These are phyloP conservation scores for Solanum bulbocastanum DNA, from an alignment of 257 asterid species.

Conservation along the genomic window DNA sequence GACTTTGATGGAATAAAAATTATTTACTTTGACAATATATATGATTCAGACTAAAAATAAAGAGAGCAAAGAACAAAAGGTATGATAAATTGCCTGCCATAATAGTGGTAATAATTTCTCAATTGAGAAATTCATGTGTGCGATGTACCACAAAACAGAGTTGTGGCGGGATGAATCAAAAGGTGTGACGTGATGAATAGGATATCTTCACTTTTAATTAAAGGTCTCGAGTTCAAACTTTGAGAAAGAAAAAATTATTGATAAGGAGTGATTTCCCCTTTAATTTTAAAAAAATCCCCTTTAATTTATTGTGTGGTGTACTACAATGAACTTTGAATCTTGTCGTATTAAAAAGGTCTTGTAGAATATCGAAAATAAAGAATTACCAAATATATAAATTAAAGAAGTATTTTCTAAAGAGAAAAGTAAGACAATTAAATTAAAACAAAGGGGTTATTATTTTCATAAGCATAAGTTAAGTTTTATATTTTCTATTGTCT, in stretches of 20 bases:
- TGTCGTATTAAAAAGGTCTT: background rate
- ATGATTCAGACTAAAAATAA: background rate
- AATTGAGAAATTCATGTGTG: background rate
- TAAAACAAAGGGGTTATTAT: background rate
- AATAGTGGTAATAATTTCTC: background rate
- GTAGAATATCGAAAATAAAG: background rate
- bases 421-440: background rate
- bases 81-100: background rate
- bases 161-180: background rate
- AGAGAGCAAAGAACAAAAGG: background rate
- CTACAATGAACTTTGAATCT: background rate
- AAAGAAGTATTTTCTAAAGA: background rate
- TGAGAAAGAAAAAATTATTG: background rate
- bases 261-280: background rate
- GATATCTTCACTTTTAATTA: background rate
- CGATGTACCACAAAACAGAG: background rate
- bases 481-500: background rate
- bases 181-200: background rate
- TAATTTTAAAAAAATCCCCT: too few relatives aligned
- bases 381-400: background rate
- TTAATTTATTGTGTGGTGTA: background rate
- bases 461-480: background rate
- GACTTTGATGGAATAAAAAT: background rate
- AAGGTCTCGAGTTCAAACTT: background rate
- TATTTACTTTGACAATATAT: background rate